Conservation (phyloP, 2,329 filamentous ascomycete genomes). For the Pyricularia grisea region DNA sequence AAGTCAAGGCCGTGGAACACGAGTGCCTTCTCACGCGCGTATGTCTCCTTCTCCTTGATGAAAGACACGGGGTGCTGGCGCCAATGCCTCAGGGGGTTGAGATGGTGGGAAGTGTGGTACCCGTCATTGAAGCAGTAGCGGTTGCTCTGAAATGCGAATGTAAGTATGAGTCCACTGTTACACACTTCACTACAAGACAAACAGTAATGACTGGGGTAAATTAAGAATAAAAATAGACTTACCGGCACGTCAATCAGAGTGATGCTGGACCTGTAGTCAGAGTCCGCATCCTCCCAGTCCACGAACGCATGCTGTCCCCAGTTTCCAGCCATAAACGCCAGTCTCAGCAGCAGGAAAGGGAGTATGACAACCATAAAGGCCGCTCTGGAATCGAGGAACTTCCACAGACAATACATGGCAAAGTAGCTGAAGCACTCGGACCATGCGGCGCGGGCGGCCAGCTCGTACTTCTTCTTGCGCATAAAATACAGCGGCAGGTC, state of each 20-base stretch:
- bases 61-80: slow-evolving; percentile 70
- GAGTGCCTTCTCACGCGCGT: slow-evolving; percentile 57
- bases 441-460: slow-evolving; percentile 45
- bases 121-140: slow-evolving; percentile 77
- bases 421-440: slow-evolving; percentile 54
- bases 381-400: slow-evolving; percentile 40
- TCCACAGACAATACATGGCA: slow-evolving; percentile 37
- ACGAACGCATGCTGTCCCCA: slow-evolving; percentile 81
- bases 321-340: slow-evolving; percentile 73
- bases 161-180: too few species aligned
- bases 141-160: slow-evolving; percentile 48
- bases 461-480: slow-evolving; percentile 44
- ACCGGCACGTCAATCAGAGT: slow-evolving; percentile 71
- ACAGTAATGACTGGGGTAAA: not conserved
- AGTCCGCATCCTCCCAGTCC: slow-evolving; percentile 64
- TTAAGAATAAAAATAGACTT: slow-evolving; percentile 25
- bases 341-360: slow-evolving; percentile 55
- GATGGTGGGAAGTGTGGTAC: slow-evolving; percentile 73
- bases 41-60: slow-evolving; percentile 57
- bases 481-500: slow-evolving; percentile 69
- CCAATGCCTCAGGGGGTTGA: slow-evolving; percentile 73
- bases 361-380: slow-evolving; percentile 57
- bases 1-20: slow-evolving; percentile 79
- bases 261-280: slow-evolving; percentile 70
- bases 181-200: too few species aligned